Evolutionary conservation across 208 protist species (phyloP).

Genomic region (Trypanosoma vivax): DNA sequence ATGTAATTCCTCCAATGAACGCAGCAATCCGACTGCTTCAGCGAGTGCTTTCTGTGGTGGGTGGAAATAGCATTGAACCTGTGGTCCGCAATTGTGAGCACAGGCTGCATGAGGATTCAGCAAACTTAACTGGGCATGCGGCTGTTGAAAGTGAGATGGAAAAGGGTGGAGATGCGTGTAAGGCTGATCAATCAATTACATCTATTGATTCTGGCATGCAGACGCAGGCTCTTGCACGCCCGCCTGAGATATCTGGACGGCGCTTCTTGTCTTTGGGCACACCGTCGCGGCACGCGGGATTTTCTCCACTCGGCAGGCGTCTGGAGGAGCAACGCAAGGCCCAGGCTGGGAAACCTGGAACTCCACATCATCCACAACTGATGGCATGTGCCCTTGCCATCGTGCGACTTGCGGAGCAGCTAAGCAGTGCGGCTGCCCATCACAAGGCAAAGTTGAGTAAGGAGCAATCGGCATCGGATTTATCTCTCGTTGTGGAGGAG

Average conservation of each 20-base stretch:
- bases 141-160: too few relatives aligned
- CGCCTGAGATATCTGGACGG: not conserved
- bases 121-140: not conserved
- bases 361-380: not conserved
- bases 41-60: not conserved
- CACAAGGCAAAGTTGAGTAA: not conserved
- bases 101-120: too few relatives aligned
- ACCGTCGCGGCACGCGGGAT: not conserved
- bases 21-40: constrained; percentile 8
- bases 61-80: not conserved
- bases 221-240: not conserved
- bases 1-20: constrained; percentile 7
- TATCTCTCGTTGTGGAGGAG: not conserved
- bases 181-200: constrained; percentile 7
- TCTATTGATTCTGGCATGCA: not conserved
- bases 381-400: constrained; percentile 1
- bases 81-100: too few relatives aligned
- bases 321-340: not conserved
- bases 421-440: not conserved
- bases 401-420: constrained; percentile 1
- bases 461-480: not conserved
- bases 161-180: not conserved
- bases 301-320: not conserved
- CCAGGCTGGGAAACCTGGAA: not conserved
- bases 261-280: not conserved